These are phyloP conservation scores for Rhytidhysteron rufulum DNA, from an alignment of 2,329 filamentous ascomycete genomes.

Conservation along the genomic window DNA sequence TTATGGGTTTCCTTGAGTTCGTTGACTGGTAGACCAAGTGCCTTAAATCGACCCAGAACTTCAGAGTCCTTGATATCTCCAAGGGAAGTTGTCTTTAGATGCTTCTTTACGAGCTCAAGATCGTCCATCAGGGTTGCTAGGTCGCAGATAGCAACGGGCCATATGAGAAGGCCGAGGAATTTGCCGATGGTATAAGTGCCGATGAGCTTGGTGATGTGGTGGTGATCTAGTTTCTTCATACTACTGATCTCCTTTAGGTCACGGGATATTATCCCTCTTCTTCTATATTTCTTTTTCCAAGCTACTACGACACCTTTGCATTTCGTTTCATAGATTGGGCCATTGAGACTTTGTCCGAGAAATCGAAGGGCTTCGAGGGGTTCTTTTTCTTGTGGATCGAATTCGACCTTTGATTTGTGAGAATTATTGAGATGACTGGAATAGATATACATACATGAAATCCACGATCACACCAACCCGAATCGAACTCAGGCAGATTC, in stretches of 20 bases:
- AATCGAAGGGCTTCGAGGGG: conserved; percentile 14
- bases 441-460: too few species aligned
- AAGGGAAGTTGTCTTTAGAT: neutral
- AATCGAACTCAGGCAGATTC: too few species aligned
- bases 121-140: conserved; percentile 17
- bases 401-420: too few species aligned
- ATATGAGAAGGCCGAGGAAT: conserved; percentile 13
- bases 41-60: conserved; percentile 2
- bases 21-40: conserved; percentile 3
- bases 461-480: too few species aligned
- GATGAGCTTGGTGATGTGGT: conserved; percentile 17
- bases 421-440: too few species aligned
- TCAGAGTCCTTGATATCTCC: conserved; percentile 1
- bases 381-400: conserved; percentile 9
- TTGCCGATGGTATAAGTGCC: conserved; percentile 17
- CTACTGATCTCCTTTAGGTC: conserved; percentile 20
- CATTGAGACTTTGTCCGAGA: conserved; percentile 16
- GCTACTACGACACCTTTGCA: conserved; percentile 12
- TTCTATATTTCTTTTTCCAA: conserved; percentile 14
- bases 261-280: conserved; percentile 8
- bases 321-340: conserved; percentile 16
- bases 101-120: conserved; percentile 7
- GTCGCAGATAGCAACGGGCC: conserved; percentile 18
- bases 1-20: neutral
- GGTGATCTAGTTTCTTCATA: conserved; percentile 16